Base-by-base conservation (phyloP, 2,329 filamentous ascomycete species). In the Fusarium sp. region DNA sequence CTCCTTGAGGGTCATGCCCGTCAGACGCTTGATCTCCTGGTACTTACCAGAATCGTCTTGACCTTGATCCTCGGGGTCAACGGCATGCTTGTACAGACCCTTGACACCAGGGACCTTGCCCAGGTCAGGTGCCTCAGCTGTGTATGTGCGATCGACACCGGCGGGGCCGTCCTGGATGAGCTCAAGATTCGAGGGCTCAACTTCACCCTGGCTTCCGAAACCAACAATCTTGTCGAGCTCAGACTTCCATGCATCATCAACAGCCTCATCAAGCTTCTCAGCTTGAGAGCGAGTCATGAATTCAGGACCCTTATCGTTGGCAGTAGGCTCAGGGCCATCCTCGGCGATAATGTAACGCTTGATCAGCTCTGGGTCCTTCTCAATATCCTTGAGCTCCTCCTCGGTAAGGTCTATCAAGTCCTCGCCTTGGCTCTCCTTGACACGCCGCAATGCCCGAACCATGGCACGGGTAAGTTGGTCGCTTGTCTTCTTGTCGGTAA, bases 91-190 rank as follows among this genome's bases (percentile, higher is more conserved):
- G 82, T 85, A 87, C 71, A 82, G 73, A 62, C 86, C 85, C 69
- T 80, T 78, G 49, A 89, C 85, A 51, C 87, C 87, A 44, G 83
- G 82, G 16, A 89, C 80, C 76, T 85, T 84, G 77, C 86, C 84
- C 25, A 88, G 81, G 62, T 81, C 82, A 43, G 81, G 82, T 5
- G 85, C 85, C 61, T 86, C 70, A 52, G 83, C 82, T 48, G 83
- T 82, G 76, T 85, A 70, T 30, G 72, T 64, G 34, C 77, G 77
- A 64, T 69, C 75, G 29, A 75, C 52, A 48, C 80, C 80, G 0
- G 76, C 79, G n/a, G 80, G 80, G 18, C 78, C 78, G 52, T 79
- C 77, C 69, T 80, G 75, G 22, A 80, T 72, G 61, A 83, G 76
- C 62, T 82, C 80, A 45, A 82, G 59, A 65, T 74, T 79, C 16